These are phyloP conservation scores for Cercospora zeina DNA, from an alignment of 2,329 filamentous ascomycete species.

Conservation along the genomic window DNA sequence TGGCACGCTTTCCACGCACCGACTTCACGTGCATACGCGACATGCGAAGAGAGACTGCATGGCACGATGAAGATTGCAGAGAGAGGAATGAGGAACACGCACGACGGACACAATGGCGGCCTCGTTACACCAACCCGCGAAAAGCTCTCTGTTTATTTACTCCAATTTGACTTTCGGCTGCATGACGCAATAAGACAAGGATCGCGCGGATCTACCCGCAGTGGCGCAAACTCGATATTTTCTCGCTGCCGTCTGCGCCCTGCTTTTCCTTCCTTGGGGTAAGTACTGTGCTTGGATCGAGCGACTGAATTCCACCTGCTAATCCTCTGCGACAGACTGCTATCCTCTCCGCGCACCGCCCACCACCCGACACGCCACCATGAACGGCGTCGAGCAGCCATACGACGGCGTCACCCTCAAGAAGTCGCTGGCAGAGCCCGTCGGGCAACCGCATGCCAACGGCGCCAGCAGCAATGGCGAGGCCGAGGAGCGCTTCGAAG, in stretches of 20 bases:
- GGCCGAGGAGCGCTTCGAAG: slow-evolving; percentile 28
- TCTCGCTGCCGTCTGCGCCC: not conserved
- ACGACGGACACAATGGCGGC: slow-evolving; percentile 15
- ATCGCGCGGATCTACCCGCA: not conserved
- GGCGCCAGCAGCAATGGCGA: slow-evolving; percentile 49
- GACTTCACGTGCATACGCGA: not conserved
- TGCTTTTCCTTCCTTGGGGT: slow-evolving; percentile 51
- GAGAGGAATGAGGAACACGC: not conserved
- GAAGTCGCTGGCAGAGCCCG: slow-evolving; percentile 42
- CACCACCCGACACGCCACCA: slow-evolving; percentile 60
- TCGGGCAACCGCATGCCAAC: slow-evolving; percentile 62
- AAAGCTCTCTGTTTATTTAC: slow-evolving; percentile 19
- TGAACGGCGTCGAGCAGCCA: slow-evolving; percentile 63
- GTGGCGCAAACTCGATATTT: not conserved
- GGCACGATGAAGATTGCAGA: not conserved
- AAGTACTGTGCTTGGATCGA: slow-evolving; percentile 40
- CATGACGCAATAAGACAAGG: slow-evolving; percentile 10
- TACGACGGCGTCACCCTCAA: slow-evolving; percentile 40
- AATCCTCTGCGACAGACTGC: slow-evolving; percentile 14
- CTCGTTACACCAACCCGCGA: slow-evolving; percentile 18
- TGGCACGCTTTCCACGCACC: not conserved
- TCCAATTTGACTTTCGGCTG: slow-evolving; percentile 5
- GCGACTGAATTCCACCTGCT: slow-evolving; percentile 18
- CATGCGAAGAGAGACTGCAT: not conserved
- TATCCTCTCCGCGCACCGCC: not conserved